Base-by-base conservation (phyloP, 225 moss, liverwort and hornwort genomes). In the Bryum argenteum region DNA sequence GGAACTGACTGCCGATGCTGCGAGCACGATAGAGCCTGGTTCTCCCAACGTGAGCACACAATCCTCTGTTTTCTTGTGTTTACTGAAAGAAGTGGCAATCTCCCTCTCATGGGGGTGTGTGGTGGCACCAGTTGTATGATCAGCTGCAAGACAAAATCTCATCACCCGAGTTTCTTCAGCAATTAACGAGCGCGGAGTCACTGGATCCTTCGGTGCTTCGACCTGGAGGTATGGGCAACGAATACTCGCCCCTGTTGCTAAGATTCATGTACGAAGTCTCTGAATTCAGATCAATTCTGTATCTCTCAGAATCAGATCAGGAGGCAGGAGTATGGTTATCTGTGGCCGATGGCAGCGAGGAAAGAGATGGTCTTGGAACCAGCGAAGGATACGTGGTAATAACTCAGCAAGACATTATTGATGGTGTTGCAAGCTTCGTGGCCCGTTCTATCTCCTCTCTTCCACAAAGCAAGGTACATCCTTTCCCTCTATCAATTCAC, bases 371-470 rank as follows among this genome's bases (percentile, higher is more conserved):
- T 23, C 75, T 95, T 14, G 92, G 89, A 18, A 83, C 80, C 37
- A 74, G 48, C 53, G 93, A 96, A 69, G 91, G 91, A 20, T 96
- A 93, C 52, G 78, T 91, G 23, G 63, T 93, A 19, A 91, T 96
- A 37, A 90, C 90, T 24, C 90, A 93, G 48, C 90, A 96, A 73
- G 93, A 96, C 44, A 86, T 96, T 40, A 84, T 96, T 14, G 96
- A 96, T 50, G 90, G 87, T 21, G 86, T 96, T 58, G 93, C 96
- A 26, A 82, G 78, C 82, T 96, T 93, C 68, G 84, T 96, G 83
- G 96, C 96, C 62, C 83, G 83, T 70, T 93, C 86, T 12, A 82
- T 86, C 43, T 65, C 86, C 22, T 71, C 80, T 63, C 75, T 89
- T 71, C 93, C 96, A 40, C 90, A 93, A 72, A 85, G 81, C 57